phyloP scores from a whole-genome alignment of 2,329 filamentous ascomycete species.

The Herpomyces periplanetae region DNA sequence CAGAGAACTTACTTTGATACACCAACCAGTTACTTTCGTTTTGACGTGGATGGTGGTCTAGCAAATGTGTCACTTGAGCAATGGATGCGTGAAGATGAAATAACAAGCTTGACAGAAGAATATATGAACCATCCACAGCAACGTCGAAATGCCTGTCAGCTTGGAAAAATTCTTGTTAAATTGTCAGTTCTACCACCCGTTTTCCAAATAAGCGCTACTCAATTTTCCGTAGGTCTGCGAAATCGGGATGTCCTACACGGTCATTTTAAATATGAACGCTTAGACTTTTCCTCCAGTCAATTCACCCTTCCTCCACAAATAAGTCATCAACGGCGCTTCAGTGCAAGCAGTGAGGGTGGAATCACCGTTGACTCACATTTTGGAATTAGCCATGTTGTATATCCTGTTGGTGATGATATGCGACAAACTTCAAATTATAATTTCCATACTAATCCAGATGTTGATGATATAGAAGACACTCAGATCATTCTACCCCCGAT shows the following conservation, averaged over 20 bases:
- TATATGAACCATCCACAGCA: conserved; percentile 9
- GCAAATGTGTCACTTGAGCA: conserved; percentile 8
- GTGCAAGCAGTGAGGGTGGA: too few relatives aligned
- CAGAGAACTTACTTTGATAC: conserved; percentile 8
- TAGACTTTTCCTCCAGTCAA: too few relatives aligned
- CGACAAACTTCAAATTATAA: too few relatives aligned
- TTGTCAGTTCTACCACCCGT: conserved; percentile 7
- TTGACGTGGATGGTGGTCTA: conserved; percentile 8
- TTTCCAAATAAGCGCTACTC: conserved; percentile 6
- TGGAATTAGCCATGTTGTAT: conserved; percentile 6
- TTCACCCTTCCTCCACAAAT: too few relatives aligned
- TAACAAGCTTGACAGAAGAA: conserved; percentile 8
- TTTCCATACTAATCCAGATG: too few relatives aligned
- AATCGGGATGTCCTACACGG: conserved; percentile 6
- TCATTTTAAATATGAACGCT: conserved; percentile 6
- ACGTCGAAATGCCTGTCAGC: conserved; percentile 5
- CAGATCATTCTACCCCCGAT: too few relatives aligned
- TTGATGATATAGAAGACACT: too few relatives aligned
- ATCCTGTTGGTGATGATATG: conserved; percentile 7
- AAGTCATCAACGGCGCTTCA: too few relatives aligned
- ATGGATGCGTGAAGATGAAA: conserved; percentile 8
- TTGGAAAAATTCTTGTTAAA: conserved; percentile 7
- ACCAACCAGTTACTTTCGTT: conserved; percentile 8
- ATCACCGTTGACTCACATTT: conserved; percentile 5
- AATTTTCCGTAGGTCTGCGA: conserved; percentile 7